phyloP scores from a whole-genome alignment of 768 basidiomycete genomes.

The Cubamyces sp. region DNA sequence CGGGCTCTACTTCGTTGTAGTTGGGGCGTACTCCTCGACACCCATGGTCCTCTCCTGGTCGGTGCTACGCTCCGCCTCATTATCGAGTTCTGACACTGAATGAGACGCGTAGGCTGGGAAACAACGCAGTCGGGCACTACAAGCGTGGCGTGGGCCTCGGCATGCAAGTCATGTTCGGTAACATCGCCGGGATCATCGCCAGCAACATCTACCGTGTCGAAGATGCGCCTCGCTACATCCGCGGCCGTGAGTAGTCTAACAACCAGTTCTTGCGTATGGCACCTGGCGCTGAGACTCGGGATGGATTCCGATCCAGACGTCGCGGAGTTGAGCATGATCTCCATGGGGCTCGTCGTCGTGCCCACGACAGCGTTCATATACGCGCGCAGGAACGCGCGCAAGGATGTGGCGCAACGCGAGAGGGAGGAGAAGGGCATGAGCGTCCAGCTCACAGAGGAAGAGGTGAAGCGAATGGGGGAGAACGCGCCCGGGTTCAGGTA shows the following conservation, averaged over 20 bases:
- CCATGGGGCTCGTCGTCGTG: constrained; percentile 58
- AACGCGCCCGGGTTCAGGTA: constrained; percentile 60
- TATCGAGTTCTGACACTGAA: background rate
- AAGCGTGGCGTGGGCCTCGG: constrained; percentile 74
- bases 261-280: background rate
- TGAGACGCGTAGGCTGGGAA: constrained; percentile 44
- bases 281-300: too few relatives aligned
- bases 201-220: constrained; percentile 61
- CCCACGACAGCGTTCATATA: constrained; percentile 55
- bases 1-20: constrained; percentile 70
- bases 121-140: constrained; percentile 69
- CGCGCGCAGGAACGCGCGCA: constrained; percentile 53
- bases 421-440: constrained; percentile 8
- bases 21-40: constrained; percentile 62
- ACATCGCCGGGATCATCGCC: constrained; percentile 66
- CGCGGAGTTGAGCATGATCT: constrained; percentile 66
- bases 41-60: constrained; percentile 66
- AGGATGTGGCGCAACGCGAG: constrained; percentile 50
- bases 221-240: constrained; percentile 62
- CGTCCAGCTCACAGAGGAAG: constrained; percentile 27
- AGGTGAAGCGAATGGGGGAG: constrained; percentile 52
- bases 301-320: constrained; percentile 44
- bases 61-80: background rate
- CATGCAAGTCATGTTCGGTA: constrained; percentile 66
- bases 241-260: constrained; percentile 57